These are phyloP conservation scores for Phylloporus gajari DNA, from an alignment of 1,284 basidiomycete species.

Conservation along the genomic window DNA sequence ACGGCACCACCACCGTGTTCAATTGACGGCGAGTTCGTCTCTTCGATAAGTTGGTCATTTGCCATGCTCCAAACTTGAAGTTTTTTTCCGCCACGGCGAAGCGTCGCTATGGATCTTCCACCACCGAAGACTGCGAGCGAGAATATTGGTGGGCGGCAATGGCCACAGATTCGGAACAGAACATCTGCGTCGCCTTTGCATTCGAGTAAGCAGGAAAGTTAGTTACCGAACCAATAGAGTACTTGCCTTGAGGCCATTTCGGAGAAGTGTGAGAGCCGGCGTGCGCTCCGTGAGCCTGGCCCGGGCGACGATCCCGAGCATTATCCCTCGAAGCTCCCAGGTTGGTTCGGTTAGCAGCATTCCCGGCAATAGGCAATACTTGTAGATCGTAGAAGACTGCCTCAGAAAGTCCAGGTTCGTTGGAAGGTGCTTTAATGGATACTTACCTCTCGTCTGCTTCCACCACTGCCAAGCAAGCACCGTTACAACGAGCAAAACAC, in stretches of 20 bases:
- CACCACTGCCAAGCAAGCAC: background rate
- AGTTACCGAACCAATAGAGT: background rate
- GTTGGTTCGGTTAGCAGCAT: background rate
- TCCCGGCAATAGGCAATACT: background rate
- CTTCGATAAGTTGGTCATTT: background rate
- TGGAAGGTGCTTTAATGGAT: no score
- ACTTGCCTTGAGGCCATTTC: background rate
- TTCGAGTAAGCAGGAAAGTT: background rate
- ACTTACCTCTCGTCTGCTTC: background rate
- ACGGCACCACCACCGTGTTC: background rate
- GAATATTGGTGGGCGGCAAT: background rate
- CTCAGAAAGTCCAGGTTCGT: background rate
- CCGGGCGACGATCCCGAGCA: background rate
- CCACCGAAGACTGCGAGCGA: background rate
- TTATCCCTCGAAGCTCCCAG: no score
- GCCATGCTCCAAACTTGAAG: conserved; percentile 5
- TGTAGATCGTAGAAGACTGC: background rate
- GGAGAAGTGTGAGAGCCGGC: background rate
- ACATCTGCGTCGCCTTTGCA: background rate
- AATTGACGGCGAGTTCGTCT: background rate
- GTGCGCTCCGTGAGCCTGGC: no score
- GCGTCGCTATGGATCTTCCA: background rate
- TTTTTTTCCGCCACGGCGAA: background rate
- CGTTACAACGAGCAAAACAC: background rate
- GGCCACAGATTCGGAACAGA: background rate